Evolutionary conservation across 2,329 filamentous ascomycete species (phyloP).

Genomic region (Colletotrichum aenigma): DNA sequence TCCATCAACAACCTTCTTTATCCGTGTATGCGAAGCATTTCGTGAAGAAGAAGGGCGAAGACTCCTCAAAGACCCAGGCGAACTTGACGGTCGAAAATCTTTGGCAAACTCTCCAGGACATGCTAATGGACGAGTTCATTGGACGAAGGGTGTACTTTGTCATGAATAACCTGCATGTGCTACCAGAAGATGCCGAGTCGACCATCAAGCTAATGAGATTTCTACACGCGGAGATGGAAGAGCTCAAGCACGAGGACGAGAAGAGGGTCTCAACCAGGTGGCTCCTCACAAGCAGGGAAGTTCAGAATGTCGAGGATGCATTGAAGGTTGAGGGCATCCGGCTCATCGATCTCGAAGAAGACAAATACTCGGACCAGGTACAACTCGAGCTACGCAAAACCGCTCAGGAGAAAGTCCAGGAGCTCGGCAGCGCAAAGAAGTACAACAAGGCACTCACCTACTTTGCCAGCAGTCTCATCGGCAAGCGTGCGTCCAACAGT

Average conservation of each 20-base stretch:
- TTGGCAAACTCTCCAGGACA: conserved; percentile 47
- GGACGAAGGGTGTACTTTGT: conserved; percentile 42
- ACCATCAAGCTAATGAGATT: conserved; percentile 40
- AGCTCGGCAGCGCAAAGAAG: conserved; percentile 36
- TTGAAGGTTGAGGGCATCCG: conserved; percentile 31
- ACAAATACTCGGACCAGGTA: conserved; percentile 40
- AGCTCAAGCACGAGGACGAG: conserved; percentile 22
- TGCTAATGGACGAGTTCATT: conserved; percentile 40
- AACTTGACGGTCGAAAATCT: conserved; percentile 39
- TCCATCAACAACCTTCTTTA: conserved; percentile 34
- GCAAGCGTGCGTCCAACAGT: conserved; percentile 44
- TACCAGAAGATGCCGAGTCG: conserved; percentile 33
- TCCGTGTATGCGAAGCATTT: conserved; percentile 40
- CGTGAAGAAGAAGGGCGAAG: conserved; percentile 34
- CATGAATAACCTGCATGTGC: conserved; percentile 43
- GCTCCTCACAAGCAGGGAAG: conserved; percentile 43
- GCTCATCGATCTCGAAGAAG: conserved; percentile 39
- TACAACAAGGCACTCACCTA: conserved; percentile 47
- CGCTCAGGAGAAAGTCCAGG: conserved; percentile 38
- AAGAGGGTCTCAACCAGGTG: conserved; percentile 34
- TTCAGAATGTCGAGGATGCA: conserved; percentile 28
- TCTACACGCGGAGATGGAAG: conserved; percentile 31
- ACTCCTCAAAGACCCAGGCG: conserved; percentile 28
- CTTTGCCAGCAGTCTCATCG: conserved; percentile 45
- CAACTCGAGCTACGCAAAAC: conserved; percentile 37